phyloP scores from a whole-genome alignment of 176 grass and related monocot genomes.

The Phragmites australis region DNA sequence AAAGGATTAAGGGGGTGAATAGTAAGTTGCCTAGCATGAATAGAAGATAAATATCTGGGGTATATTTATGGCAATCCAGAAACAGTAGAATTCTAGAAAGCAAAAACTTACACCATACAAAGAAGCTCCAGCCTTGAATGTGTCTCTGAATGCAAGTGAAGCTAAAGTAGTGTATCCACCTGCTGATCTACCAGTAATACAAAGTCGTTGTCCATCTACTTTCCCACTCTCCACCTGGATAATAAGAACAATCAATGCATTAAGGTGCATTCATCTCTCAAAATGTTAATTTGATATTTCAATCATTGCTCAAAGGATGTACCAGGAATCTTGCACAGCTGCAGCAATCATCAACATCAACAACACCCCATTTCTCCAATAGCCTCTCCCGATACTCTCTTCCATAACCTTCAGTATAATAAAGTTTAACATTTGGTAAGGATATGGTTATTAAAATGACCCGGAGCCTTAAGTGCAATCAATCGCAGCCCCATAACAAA shows the following conservation, averaged over 20 bases:
- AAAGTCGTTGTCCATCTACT: conserved; percentile 82
- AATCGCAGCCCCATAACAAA: neutral
- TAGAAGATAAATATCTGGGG: neutral
- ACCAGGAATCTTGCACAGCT: conserved; percentile 85
- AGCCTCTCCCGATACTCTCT: conserved; percentile 91
- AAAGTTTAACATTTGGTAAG: neutral
- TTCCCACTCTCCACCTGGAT: conserved; percentile 71
- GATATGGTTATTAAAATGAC: neutral
- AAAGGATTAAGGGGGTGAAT: conserved; percentile 2
- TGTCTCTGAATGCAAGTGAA: conserved; percentile 80
- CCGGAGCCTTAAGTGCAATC: neutral
- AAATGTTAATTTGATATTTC: conserved; percentile 16
- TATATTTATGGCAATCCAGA: neutral
- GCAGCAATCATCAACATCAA: conserved; percentile 93
- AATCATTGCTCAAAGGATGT: conserved; percentile 25
- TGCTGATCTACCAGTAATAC: conserved; percentile 87
- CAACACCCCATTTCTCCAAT: conserved; percentile 76
- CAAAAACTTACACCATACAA: conserved; percentile 89
- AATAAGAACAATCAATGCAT: conserved; percentile 20
- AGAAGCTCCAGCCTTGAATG: conserved; percentile 96
- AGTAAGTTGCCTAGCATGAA: conserved; percentile 21
- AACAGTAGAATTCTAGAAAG: conserved; percentile 21
- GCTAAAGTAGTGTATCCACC: conserved; percentile 95
- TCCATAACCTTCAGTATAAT: conserved; percentile 78
- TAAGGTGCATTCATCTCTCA: neutral